Percentiles rank a stretch among this genome's conserved stretches.
Evolutionary conservation across 2,329 filamentous ascomycete genomes (phyloP).

Genomic region (Rachicladosporium sp.): DNA sequence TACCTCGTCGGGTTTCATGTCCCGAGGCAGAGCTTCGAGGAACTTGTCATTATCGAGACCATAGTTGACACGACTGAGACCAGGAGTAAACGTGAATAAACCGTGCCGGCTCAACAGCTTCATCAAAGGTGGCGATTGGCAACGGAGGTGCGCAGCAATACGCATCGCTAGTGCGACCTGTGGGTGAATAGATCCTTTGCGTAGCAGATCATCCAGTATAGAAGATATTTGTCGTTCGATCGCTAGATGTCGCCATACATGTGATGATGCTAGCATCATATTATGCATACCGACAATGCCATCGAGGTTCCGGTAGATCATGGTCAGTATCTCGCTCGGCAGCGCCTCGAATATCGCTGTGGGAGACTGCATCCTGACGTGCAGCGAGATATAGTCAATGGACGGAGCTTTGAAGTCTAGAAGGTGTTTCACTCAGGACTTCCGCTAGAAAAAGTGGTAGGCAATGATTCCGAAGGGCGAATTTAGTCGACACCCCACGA

Average conservation of each 20-base stretch:
- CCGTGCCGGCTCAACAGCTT: not conserved
- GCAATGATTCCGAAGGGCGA: too few species aligned
- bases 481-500: too few species aligned
- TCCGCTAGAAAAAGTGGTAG: too few species aligned
- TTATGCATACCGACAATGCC: not conserved
- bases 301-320: not conserved
- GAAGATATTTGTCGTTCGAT: constrained; percentile 1
- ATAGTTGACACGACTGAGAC: too few species aligned
- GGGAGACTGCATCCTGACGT: not conserved
- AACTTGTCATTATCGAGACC: too few species aligned
- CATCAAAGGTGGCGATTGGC: constrained; percentile 1
- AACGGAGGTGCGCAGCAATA: constrained; percentile 1
- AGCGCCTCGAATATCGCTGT: not conserved
- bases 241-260: constrained; percentile 1
- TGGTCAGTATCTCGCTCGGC: constrained; percentile 2
- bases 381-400: not conserved
- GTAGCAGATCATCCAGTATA: constrained; percentile 1
- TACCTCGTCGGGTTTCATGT: too few species aligned
- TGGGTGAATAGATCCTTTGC: not conserved
- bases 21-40: too few species aligned
- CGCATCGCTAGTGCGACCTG: not conserved
- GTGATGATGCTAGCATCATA: constrained; percentile 1
- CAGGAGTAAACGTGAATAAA: too few species aligned
- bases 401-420: not conserved
- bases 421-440: too few species aligned